Base-by-base conservation (phyloP, 768 basidiomycete genomes). In the Baorangia bicolor region DNA sequence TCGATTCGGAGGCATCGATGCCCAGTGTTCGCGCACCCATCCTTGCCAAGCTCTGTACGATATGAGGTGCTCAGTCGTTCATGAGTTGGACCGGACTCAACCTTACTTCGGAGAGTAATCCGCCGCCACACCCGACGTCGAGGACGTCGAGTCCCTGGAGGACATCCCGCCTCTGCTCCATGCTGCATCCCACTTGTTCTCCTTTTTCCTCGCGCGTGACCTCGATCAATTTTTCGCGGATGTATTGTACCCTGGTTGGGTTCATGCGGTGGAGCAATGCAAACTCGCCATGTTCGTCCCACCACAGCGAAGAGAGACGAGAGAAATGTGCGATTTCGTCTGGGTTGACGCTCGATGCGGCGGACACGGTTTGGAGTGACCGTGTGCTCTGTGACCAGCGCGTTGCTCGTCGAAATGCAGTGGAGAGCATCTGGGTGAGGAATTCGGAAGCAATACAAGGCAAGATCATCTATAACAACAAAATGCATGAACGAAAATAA, bases 101-200 rank as follows among this genome's bases (percentile, higher is more conserved):
- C 62, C 79, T 57, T 58, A 92, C 95, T 80, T 98, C 96, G 23
- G 92, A 88, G 53, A 99, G 77, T 55, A 98, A 74, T 0, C 97
- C 97, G 0, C 97, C 97, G 8, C 97, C 97, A 69, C 97, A 98
- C 0, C 97, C 97, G 3, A 98, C 87, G 68, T 98, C 95, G 49
- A 98, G 75, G 14, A 90, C 85, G 55, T 88, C 81, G 66, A 88
- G 73, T 0, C 88, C 92, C 4, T 73, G 69, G 28, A 99, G 74
- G 9, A 76, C 72, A 6, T 62, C 73, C 59, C 60, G 57, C 28
- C 63, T 63, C 37, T 53, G 65, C 45, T 49, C 73, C 65, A 56
- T 74, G 52, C 71, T 69, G 23, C 55, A 52, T 23, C 66, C 65
- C 5, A 35, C 49, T 9, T 75, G 68, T 3, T 77, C 73, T 27